Percentiles rank a stretch among this genome's conserved stretches.
Conservation (phyloP, 306 rosid genomes). For the Quercus variabilis region DNA sequence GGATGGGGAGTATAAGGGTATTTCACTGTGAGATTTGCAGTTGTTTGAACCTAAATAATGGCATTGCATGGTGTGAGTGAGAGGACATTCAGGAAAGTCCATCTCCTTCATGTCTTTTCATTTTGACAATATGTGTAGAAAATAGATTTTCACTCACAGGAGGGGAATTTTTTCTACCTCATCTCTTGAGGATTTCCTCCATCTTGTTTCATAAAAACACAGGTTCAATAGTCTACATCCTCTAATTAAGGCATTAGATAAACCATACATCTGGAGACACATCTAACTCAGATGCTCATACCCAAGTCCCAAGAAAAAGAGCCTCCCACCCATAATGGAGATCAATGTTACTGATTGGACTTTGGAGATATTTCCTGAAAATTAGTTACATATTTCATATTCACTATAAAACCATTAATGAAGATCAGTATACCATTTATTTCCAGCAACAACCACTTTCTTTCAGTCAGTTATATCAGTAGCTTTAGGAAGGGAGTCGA, state of each 20-base stretch:
- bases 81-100: not conserved
- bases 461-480: constrained; percentile 11
- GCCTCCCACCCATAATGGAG: not conserved
- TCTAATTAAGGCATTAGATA: not conserved
- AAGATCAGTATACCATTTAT: not conserved
- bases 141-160: not conserved
- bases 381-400: not conserved
- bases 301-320: not conserved
- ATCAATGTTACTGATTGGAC: not conserved
- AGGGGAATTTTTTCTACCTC: not conserved
- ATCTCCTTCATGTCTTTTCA: not conserved
- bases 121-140: not conserved
- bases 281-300: not conserved
- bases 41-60: not conserved
- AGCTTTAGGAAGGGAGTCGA: not conserved
- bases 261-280: not conserved
- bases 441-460: constrained; percentile 9
- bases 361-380: not conserved
- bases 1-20: not conserved
- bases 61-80: not conserved
- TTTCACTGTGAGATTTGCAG: too few relatives aligned
- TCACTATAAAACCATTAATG: not conserved
- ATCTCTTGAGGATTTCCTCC: not conserved
- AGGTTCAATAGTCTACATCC: not conserved
- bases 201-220: not conserved